These are phyloP conservation scores for Pseudogymnoascus destructans DNA, from an alignment of 2,329 filamentous ascomycete species.

Conservation along the genomic window DNA sequence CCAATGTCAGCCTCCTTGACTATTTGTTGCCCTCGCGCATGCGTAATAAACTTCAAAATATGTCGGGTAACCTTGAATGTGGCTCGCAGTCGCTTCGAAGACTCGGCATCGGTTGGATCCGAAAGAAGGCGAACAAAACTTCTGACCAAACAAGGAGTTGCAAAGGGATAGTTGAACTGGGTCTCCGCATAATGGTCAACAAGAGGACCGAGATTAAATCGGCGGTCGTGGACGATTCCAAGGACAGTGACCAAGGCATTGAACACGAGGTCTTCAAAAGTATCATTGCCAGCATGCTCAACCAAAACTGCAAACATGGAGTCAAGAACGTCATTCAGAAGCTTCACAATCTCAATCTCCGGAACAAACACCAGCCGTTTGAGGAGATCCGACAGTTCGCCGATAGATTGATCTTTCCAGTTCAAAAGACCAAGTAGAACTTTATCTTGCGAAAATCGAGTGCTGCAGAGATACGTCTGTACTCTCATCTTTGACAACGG, in stretches of 20 bases:
- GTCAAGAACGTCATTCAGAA: slow-evolving; percentile 79
- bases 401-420: slow-evolving; percentile 66
- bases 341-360: slow-evolving; percentile 94
- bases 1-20: slow-evolving; percentile 81
- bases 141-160: slow-evolving; percentile 73
- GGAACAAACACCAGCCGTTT: slow-evolving; percentile 84
- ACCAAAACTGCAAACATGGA: slow-evolving; percentile 83
- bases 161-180: slow-evolving; percentile 86
- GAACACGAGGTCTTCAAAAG: slow-evolving; percentile 87
- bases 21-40: slow-evolving; percentile 72
- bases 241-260: slow-evolving; percentile 79
- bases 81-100: slow-evolving; percentile 70
- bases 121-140: slow-evolving; percentile 76
- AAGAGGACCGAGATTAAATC: slow-evolving; percentile 81
- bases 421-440: slow-evolving; percentile 69
- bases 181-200: slow-evolving; percentile 85
- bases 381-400: slow-evolving; percentile 60
- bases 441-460: slow-evolving; percentile 84
- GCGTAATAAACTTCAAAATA: slow-evolving; percentile 88
- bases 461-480: slow-evolving; percentile 85
- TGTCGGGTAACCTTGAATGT: slow-evolving; percentile 92
- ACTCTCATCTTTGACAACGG: slow-evolving; percentile 68
- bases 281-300: slow-evolving; percentile 79
- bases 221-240: slow-evolving; percentile 84
- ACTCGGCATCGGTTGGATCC: slow-evolving; percentile 70